Percentiles rank a stretch among this genome's conserved stretches.
phyloP scores from a whole-genome alignment of 345 rosid genomes.

The Conringia planisiliqua region DNA sequence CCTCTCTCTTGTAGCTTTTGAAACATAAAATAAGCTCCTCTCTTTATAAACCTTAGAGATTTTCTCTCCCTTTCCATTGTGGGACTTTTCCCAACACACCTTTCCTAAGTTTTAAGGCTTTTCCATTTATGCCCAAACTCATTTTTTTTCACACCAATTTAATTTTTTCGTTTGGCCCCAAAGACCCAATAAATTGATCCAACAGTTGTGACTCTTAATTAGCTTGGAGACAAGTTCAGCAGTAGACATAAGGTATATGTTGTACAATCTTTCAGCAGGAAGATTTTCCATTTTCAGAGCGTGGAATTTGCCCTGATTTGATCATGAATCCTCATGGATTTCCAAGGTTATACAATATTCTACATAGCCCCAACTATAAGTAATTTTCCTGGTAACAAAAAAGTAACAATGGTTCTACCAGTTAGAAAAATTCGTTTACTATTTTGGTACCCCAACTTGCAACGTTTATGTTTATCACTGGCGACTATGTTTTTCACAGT shows the following conservation, averaged over 20 bases:
- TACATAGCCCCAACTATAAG: background rate
- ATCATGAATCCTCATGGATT: conserved; percentile 99
- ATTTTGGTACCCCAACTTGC: background rate
- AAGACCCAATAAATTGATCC: too few species aligned
- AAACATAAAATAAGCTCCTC: too few species aligned
- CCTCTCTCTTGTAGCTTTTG: too few species aligned
- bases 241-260: conserved; percentile 98
- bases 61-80: too few species aligned
- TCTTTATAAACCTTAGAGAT: too few species aligned
- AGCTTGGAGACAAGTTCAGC: conserved; percentile 98
- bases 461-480: background rate
- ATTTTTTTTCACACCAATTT: too few species aligned
- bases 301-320: conserved; percentile 94
- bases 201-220: background rate
- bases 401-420: too few species aligned
- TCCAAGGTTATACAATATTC: conserved; percentile 58
- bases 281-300: conserved; percentile 96
- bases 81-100: too few species aligned
- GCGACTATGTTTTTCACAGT: conserved; percentile 38
- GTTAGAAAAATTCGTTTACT: background rate
- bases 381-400: too few species aligned
- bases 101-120: too few species aligned
- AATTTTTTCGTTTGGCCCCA: too few species aligned
- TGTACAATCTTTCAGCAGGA: conserved; percentile 92
- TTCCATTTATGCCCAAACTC: too few species aligned